Evolutionary conservation across 2,329 filamentous ascomycete genomes (phyloP).

Genomic region (Diaporthe aspalathi): DNA sequence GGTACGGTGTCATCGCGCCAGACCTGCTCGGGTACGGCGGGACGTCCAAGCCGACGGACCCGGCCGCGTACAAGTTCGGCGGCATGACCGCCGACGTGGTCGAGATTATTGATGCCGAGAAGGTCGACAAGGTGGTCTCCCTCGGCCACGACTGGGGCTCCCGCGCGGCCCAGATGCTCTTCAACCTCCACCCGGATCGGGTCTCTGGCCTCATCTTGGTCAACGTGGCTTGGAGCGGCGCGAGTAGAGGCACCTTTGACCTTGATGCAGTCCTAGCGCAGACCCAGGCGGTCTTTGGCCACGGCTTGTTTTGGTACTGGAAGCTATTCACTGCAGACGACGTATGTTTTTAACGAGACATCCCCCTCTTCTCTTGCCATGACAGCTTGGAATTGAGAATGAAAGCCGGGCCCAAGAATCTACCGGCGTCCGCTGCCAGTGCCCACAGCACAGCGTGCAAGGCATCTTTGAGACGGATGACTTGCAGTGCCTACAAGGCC

Average conservation of each 20-base stretch:
- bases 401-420: too few relatives aligned
- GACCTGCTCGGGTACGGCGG: constrained; percentile 49
- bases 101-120: constrained; percentile 55
- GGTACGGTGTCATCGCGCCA: constrained; percentile 51
- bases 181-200: constrained; percentile 54
- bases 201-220: constrained; percentile 56
- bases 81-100: constrained; percentile 51
- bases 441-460: not conserved
- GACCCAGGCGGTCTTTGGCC: constrained; percentile 51
- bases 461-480: not conserved
- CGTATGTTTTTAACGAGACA: not conserved
- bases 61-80: constrained; percentile 35
- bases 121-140: constrained; percentile 50
- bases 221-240: constrained; percentile 55
- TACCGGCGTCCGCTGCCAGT: not conserved
- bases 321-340: constrained; percentile 56
- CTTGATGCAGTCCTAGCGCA: constrained; percentile 49
- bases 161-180: constrained; percentile 52
- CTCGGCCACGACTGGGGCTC: constrained; percentile 65
- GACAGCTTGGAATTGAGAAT: not conserved
- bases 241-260: constrained; percentile 48
- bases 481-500: too few relatives aligned
- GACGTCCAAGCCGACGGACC: constrained; percentile 44
- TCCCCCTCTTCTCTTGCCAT: not conserved
- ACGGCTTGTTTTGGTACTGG: constrained; percentile 57